phyloP scores from a whole-genome alignment of 2,329 filamentous ascomycete genomes.

The Rhinocladiella similis region DNA sequence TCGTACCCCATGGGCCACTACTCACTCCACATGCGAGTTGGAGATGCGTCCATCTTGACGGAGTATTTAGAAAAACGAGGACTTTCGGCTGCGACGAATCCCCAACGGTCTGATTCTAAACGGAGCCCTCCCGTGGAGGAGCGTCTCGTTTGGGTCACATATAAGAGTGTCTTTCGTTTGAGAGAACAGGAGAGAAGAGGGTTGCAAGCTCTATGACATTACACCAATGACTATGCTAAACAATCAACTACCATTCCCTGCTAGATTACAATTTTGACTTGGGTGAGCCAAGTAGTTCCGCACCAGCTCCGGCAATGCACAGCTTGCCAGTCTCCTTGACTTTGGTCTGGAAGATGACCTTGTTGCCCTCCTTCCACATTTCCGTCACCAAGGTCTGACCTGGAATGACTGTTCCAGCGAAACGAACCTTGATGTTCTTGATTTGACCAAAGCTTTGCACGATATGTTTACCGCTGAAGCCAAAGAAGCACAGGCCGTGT shows the following conservation, averaged over 20 bases:
- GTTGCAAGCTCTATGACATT: constrained; percentile 36
- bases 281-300: constrained; percentile 56
- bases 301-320: constrained; percentile 77
- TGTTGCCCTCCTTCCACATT: constrained; percentile 86
- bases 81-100: too few relatives aligned
- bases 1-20: too few relatives aligned
- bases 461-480: constrained; percentile 1
- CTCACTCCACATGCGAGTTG: too few relatives aligned
- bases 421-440: constrained; percentile 90
- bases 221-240: constrained; percentile 53
- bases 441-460: constrained; percentile 57
- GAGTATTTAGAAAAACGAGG: too few relatives aligned
- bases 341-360: constrained; percentile 79
- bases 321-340: constrained; percentile 92
- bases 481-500: constrained; percentile 92
- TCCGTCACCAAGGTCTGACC: constrained; percentile 79
- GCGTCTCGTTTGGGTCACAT: constrained; percentile 43
- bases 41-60: too few relatives aligned
- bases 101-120: too few relatives aligned
- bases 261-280: constrained; percentile 4
- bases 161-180: too few relatives aligned
- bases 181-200: constrained; percentile 45
- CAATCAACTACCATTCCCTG: background rate
- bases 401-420: constrained; percentile 79
- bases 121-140: too few relatives aligned